phyloP scores from a whole-genome alignment of 495 filamentous ascomycete species.

The Penicillium atrosanguineum region DNA sequence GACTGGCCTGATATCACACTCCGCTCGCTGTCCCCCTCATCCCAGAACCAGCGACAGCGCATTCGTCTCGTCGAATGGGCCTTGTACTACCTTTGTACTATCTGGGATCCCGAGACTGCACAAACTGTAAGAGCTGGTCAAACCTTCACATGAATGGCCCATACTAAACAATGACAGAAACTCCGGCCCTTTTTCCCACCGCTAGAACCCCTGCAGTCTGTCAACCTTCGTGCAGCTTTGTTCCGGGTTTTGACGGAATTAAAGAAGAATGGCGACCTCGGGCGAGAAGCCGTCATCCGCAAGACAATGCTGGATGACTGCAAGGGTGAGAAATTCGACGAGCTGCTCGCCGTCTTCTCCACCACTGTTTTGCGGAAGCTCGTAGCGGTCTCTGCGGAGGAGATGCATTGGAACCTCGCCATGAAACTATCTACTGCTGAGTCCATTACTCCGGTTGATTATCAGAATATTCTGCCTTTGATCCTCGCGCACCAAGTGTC shows the following conservation, averaged over 20 bases:
- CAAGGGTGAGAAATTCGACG: slow-evolving; percentile 76
- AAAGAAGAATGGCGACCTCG: slow-evolving; percentile 81
- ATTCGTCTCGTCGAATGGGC: slow-evolving; percentile 81
- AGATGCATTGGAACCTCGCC: slow-evolving; percentile 40
- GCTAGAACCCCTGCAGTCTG: slow-evolving; percentile 78
- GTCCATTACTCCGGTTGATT: slow-evolving; percentile 56
- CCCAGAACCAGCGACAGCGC: slow-evolving; percentile 73
- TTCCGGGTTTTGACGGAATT: slow-evolving; percentile 72
- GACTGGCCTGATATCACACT: slow-evolving; percentile 75
- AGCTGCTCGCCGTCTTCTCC: slow-evolving; percentile 76
- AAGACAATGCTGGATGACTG: slow-evolving; percentile 94
- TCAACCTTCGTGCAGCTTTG: slow-evolving; percentile 84
- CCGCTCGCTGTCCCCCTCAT: slow-evolving; percentile 62
- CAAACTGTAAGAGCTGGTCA: slow-evolving; percentile 54
- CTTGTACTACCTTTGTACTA: slow-evolving; percentile 71
- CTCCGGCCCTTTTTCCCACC: slow-evolving; percentile 87
- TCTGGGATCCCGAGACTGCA: slow-evolving; percentile 76
- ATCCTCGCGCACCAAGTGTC: slow-evolving; percentile 70
- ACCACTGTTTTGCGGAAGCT: slow-evolving; percentile 72
- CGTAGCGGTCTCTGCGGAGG: slow-evolving; percentile 41
- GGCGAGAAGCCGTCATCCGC: slow-evolving; percentile 71
- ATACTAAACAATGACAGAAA: slow-evolving; percentile 52
- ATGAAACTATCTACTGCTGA: slow-evolving; percentile 61
- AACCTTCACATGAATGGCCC: background rate
- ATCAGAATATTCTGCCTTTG: slow-evolving; percentile 60